phyloP scores from a whole-genome alignment of 768 basidiomycete genomes.

The Mycena galericulata region DNA sequence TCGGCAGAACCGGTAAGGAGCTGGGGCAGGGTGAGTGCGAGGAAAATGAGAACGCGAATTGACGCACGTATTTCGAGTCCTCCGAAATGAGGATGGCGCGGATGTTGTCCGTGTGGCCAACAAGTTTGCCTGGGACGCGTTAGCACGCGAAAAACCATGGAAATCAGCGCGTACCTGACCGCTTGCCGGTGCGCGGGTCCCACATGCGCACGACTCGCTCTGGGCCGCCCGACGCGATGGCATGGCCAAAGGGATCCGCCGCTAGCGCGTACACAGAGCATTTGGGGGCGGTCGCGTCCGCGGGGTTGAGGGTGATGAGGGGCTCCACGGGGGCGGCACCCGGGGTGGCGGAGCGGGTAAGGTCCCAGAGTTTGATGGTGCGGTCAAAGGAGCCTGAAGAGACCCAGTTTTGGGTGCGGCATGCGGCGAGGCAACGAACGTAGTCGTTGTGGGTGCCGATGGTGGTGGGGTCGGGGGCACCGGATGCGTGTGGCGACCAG shows the following conservation, averaged over 20 bases:
- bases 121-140: conserved; percentile 71
- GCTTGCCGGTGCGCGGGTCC: conserved; percentile 91
- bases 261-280: conserved; percentile 84
- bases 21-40: conserved; percentile 48
- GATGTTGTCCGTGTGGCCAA: conserved; percentile 98
- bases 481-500: conserved; percentile 86
- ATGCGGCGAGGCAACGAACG: conserved; percentile 81
- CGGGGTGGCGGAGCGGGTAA: conserved; percentile 53
- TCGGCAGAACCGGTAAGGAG: conserved; percentile 90
- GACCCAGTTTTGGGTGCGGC: conserved; percentile 86
- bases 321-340: conserved; percentile 54
- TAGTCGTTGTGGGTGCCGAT: conserved; percentile 89
- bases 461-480: conserved; percentile 69
- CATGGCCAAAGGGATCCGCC: conserved; percentile 81
- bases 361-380: conserved; percentile 95
- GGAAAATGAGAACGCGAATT: conserved; percentile 7
- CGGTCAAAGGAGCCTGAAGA: conserved; percentile 96
- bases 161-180: conserved; percentile 54
- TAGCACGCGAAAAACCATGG: background rate
- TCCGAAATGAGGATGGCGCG: conserved; percentile 90
- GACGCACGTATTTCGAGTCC: conserved; percentile 88
- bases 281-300: conserved; percentile 75
- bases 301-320: conserved; percentile 73
- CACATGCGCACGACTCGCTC: conserved; percentile 92
- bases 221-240: conserved; percentile 91